Conservation (phyloP, 345 rosid genomes). For the Lepidium sativum region DNA sequence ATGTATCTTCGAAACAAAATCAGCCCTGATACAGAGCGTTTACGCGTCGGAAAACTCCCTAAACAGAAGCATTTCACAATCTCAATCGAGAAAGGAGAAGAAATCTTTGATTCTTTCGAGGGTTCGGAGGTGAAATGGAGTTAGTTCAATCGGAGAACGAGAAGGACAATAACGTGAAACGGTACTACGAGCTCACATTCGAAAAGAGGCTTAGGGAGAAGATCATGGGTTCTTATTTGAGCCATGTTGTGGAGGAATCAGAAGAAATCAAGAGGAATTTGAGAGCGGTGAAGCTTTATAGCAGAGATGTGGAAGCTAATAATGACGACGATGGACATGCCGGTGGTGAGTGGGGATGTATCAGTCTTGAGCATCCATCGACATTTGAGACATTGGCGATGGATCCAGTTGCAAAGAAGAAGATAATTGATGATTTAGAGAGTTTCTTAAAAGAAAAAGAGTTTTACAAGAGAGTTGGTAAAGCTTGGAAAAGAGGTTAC, state of each 20-base stretch:
- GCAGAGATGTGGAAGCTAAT: constrained; percentile 8
- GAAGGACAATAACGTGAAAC: constrained; percentile 1
- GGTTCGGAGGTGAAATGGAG: constrained; percentile 25
- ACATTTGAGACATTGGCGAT: constrained; percentile 45
- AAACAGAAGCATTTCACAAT: constrained; percentile 25
- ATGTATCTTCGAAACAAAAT: constrained; percentile 40
- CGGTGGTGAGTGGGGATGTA: constrained; percentile 32
- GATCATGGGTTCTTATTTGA: constrained; percentile 25
- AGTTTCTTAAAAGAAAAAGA: constrained; percentile 47
- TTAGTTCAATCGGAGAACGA: constrained; percentile 12
- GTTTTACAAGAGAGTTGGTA: constrained; percentile 42
- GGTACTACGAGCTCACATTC: constrained; percentile 33
- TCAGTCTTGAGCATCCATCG: constrained; percentile 43
- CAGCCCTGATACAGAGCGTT: constrained; percentile 28
- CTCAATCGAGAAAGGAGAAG: constrained; percentile 34
- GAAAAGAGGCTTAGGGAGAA: constrained; percentile 31
- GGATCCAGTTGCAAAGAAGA: constrained; percentile 33
- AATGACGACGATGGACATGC: constrained; percentile 18
- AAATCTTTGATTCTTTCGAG: constrained; percentile 27
- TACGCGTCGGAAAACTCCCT: constrained; percentile 36
- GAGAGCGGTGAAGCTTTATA: constrained; percentile 38
- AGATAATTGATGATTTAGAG: constrained; percentile 36
- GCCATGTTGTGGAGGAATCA: constrained; percentile 18
- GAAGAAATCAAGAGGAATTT: constrained; percentile 27
- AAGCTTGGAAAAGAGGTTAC: constrained; percentile 57